Conservation (phyloP, 148 eudicot species). For the Simmondsia chinensis region DNA sequence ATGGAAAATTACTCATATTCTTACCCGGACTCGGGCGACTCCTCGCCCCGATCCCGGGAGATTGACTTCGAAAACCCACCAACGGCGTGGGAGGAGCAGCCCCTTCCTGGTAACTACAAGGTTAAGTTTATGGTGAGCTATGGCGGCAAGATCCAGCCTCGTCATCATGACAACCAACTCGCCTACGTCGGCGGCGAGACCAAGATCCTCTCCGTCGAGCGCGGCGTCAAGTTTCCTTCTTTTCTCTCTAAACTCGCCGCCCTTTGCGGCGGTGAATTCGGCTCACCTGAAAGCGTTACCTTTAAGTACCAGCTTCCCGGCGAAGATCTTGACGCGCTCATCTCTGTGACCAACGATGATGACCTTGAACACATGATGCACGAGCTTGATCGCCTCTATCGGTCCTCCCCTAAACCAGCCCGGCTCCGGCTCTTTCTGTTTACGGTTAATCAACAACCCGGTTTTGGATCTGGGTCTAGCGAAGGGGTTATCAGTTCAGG, state of each 20-base stretch:
- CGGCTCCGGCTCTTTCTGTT: conserved; percentile 60
- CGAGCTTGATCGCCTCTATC: conserved; percentile 66
- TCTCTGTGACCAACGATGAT: conserved; percentile 82
- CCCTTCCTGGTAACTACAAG: conserved; percentile 20
- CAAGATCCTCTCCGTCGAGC: conserved; percentile 61
- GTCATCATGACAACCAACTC: conserved; percentile 65
- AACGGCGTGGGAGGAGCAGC: conserved; percentile 35
- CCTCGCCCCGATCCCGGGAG: conserved; percentile 80
- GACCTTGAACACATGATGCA: conserved; percentile 90
- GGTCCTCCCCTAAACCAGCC: conserved; percentile 51
- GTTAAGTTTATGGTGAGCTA: conserved; percentile 82
- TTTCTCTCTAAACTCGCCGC: conserved; percentile 28
- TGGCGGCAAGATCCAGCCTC: conserved; percentile 72
- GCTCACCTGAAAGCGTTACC: conserved; percentile 6
- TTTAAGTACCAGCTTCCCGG: conserved; percentile 90
- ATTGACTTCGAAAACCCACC: conserved; percentile 64
- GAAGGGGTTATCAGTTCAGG: conserved; percentile 50
- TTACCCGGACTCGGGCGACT: conserved; percentile 71
- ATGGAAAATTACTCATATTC: conserved; percentile 68
- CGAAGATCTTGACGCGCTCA: conserved; percentile 76
- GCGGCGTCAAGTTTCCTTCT: conserved; percentile 30
- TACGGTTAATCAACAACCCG: conserved; percentile 4
- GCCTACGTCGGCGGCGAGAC: conserved; percentile 83
- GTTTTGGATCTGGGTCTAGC: conserved; percentile 22
- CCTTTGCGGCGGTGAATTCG: conserved; percentile 13